Evolutionary conservation across 371 early-diverging fungal species (phyloP), one percentile per base, ranked within the genome.

Genomic region (Mucor circinelloides): DNA sequence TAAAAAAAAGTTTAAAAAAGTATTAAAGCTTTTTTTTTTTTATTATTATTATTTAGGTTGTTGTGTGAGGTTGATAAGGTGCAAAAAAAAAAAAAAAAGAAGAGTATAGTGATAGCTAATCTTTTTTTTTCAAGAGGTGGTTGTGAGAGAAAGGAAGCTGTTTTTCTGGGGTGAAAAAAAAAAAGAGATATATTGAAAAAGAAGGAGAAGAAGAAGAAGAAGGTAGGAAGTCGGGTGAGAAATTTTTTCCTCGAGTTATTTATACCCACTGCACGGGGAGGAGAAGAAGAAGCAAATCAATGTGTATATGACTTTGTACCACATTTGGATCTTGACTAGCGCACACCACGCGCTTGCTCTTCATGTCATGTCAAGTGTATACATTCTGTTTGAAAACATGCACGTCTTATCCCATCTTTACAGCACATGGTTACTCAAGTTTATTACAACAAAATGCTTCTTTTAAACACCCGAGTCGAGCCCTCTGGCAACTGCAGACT

Each of bases 1-100:
- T 34, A 60, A 60, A 60, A 66, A 66, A 60, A 55, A 25, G 50
- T 40, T 54, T 28, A n/a, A n/a, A 54, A 27, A 40, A 54, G 36
- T 44, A 44, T 44, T 50, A 63, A 63, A 42, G 63, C 55, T 42
- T 63, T 63, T 50, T 25, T 50, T 50, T 50, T 25, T 50, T 19
- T 48, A n/a, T n/a, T n/a, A n/a, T n/a, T 42, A 44, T 44, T 17
- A 19, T 44, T 44, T 44, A 44, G 13, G 19, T 44, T 44, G 44
- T 17, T 44, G 19, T 44, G 17, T 44, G 44, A n/a, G 44, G 19
- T 44, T 6, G 44, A 44, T 44, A n/a, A 8, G 44, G 19, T 7
- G 7, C 19, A 44, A n/a, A 19, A 44, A 44, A n/a, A 44, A 44
- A 42, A n/a, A n/a, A n/a, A n/a, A n/a, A n/a, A n/a, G n/a, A n/a